phyloP scores from a whole-genome alignment of 345 rosid genomes.

The Bretschneidera sinensis region DNA sequence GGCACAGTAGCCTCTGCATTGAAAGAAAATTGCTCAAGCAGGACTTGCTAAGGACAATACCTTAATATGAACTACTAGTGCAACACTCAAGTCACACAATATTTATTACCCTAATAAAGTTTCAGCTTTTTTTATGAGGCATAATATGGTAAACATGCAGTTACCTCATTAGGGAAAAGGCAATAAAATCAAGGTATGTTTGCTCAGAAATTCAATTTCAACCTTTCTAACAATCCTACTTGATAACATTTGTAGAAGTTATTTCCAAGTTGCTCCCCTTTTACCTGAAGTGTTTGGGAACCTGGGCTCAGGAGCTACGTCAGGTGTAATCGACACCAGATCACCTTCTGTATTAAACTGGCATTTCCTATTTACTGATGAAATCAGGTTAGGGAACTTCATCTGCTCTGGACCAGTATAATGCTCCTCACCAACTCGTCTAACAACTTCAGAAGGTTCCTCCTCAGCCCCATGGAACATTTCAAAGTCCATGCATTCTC shows the following conservation, averaged over 20 bases:
- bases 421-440: conserved; percentile 22
- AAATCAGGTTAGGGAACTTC: no score
- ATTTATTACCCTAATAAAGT: no score
- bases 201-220: no score
- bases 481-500: neutral
- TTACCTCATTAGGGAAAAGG: no score
- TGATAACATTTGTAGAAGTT: neutral
- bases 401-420: no score
- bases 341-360: conserved; percentile 25
- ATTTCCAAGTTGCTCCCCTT: conserved; percentile 1
- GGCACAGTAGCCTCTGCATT: conserved; percentile 42
- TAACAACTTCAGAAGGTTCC: conserved; percentile 22
- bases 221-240: no score
- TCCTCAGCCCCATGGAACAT: conserved; percentile 14
- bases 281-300: conserved; percentile 39
- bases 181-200: no score
- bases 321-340: conserved; percentile 29
- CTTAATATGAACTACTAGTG: neutral
- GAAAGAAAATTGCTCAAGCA: neutral
- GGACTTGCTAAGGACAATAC: neutral
- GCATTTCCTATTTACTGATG: no score
- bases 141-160: no score
- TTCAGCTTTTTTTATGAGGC: no score
- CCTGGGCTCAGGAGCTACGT: conserved; percentile 37
- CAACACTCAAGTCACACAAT: no score